Conservation (phyloP, 441 rosid genomes). For the Viola pubescens region DNA sequence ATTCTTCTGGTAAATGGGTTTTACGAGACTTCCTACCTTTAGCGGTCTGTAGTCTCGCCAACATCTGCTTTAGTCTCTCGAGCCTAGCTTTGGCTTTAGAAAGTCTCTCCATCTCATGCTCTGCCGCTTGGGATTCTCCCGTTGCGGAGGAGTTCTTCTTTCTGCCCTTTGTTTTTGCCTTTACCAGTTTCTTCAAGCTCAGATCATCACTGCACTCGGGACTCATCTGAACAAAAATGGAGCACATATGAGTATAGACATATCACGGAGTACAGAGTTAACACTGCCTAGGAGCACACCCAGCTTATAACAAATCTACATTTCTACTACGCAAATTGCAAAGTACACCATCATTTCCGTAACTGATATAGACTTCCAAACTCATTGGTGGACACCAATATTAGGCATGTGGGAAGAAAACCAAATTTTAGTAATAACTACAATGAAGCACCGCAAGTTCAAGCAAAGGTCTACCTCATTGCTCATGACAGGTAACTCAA, state of each 20-base stretch:
- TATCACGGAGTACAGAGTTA: background rate
- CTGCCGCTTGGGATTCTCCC: conserved; percentile 28
- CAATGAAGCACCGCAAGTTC: background rate
- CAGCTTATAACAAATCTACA: background rate
- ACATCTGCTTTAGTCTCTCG: conserved; percentile 41
- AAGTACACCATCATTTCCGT: background rate
- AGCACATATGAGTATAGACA: conserved; percentile 1
- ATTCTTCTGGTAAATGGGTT: conserved; percentile 27
- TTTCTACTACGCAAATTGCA: background rate
- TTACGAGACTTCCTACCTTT: conserved; percentile 37
- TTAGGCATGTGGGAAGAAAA: background rate
- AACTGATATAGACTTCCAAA: background rate
- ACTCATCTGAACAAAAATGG: conserved; percentile 29
- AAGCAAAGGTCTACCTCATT: conserved; percentile 30
- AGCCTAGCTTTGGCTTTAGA: conserved; percentile 51
- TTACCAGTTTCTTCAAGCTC: conserved; percentile 49
- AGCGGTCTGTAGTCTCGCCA: conserved; percentile 30
- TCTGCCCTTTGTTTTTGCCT: conserved; percentile 31
- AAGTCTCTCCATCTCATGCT: conserved; percentile 59
- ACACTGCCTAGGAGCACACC: background rate
- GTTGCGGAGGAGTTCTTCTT: conserved; percentile 18
- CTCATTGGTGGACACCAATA: background rate
- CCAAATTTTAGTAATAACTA: background rate
- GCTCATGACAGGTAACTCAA: conserved; percentile 24
- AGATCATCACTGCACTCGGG: conserved; percentile 42